phyloP scores from a whole-genome alignment of 228 moss, liverwort and hornwort species.

The Sphagnum magellanicum region DNA sequence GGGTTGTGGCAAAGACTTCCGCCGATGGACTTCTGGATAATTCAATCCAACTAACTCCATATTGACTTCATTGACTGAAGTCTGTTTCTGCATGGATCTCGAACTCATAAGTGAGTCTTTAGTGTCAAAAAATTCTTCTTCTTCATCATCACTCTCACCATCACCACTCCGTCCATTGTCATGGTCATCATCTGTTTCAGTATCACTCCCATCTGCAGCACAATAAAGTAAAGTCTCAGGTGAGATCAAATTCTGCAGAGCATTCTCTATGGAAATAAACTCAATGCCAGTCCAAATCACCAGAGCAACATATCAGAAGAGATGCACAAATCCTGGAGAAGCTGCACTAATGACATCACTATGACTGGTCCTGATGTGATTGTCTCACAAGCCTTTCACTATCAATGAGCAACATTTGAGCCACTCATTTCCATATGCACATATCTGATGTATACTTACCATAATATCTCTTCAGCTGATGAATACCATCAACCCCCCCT shows the following conservation, averaged over 20 bases:
- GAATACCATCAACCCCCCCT: slow-evolving; percentile 56
- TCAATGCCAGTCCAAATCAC: too few species aligned
- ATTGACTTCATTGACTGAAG: slow-evolving; percentile 41
- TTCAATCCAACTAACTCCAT: slow-evolving; percentile 87
- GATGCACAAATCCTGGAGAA: too few species aligned
- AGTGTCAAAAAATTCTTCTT: slow-evolving; percentile 91
- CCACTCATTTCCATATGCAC: too few species aligned
- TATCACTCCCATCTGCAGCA: slow-evolving; percentile 64
- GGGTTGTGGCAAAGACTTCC: slow-evolving; percentile 72
- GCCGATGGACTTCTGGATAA: slow-evolving; percentile 70
- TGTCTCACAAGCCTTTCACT: too few species aligned
- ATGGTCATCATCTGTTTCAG: slow-evolving; percentile 82
- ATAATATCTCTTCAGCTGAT: slow-evolving; percentile 67
- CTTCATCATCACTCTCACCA: slow-evolving; percentile 88
- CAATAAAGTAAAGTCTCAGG: too few species aligned
- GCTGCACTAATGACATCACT: too few species aligned
- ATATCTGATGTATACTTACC: slow-evolving; percentile 33
- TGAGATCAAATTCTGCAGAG: too few species aligned
- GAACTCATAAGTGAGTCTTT: slow-evolving; percentile 55
- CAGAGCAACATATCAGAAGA: too few species aligned
- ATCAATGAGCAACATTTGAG: too few species aligned
- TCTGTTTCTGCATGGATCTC: slow-evolving; percentile 7
- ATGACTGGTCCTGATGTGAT: too few species aligned
- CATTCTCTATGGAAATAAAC: too few species aligned
- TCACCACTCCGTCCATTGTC: slow-evolving; percentile 59